Conservation (phyloP, 352 stramenopile species). For the Phytophthora syringae region DNA sequence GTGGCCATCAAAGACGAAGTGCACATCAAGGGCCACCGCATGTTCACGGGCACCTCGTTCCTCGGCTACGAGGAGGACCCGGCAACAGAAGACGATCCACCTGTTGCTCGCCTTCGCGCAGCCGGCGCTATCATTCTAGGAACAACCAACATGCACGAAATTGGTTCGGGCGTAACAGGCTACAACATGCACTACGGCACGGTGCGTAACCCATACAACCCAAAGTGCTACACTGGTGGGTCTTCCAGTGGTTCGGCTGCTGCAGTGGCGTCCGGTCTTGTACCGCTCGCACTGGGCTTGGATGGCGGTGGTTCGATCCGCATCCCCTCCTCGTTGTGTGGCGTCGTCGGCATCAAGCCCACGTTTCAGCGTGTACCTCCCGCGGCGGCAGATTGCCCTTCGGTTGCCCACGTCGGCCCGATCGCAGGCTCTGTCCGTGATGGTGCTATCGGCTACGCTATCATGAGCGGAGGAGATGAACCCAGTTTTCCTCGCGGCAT, state of each 20-base stretch:
- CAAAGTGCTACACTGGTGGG: constrained; percentile 87
- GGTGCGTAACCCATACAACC: constrained; percentile 88
- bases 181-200: constrained; percentile 83
- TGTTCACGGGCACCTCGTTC: constrained; percentile 83
- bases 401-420: constrained; percentile 78
- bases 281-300: constrained; percentile 85
- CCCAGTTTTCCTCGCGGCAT: constrained; percentile 48
- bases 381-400: constrained; percentile 61
- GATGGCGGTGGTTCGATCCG: constrained; percentile 92
- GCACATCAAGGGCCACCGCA: constrained; percentile 69
- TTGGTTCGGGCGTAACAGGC: constrained; percentile 76
- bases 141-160: constrained; percentile 91
- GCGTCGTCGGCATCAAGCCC: constrained; percentile 90
- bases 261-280: constrained; percentile 87
- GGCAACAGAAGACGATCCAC: constrained; percentile 51
- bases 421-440: constrained; percentile 84
- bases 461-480: constrained; percentile 76
- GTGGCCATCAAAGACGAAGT: constrained; percentile 91
- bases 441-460: constrained; percentile 81
- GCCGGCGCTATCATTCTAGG: constrained; percentile 89
- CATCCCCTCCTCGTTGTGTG: constrained; percentile 89
- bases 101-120: constrained; percentile 64
- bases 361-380: constrained; percentile 82
- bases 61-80: constrained; percentile 57
- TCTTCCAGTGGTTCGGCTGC: constrained; percentile 91